These are phyloP conservation scores for Colletotrichum liriopes DNA, from an alignment of 2,329 filamentous ascomycete genomes.

Conservation along the genomic window DNA sequence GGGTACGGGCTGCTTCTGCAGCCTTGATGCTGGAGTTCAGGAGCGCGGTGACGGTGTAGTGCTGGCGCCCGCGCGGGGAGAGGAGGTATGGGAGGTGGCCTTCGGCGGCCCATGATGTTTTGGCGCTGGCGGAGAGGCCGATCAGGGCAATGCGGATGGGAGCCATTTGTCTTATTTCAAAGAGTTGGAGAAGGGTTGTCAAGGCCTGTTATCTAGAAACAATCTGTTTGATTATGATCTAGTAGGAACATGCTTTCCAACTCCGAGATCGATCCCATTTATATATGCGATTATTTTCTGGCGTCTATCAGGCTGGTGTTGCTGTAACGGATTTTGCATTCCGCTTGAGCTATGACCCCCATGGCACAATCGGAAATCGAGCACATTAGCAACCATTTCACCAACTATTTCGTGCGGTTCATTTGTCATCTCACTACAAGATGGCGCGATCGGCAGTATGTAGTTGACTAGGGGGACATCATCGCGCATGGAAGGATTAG, in stretches of 20 bases:
- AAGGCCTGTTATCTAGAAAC: not conserved
- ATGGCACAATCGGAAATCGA: not conserved
- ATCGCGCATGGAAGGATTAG: not conserved
- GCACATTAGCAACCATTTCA: constrained; percentile 11
- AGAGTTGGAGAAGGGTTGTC: not conserved
- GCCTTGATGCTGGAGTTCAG: constrained; percentile 65
- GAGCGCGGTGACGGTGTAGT: constrained; percentile 66
- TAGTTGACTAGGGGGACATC: constrained; percentile 6
- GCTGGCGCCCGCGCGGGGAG: constrained; percentile 58
- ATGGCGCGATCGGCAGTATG: not conserved
- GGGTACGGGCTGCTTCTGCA: constrained; percentile 59
- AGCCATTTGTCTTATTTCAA: not conserved
- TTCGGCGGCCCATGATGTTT: constrained; percentile 67
- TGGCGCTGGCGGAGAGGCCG: constrained; percentile 68
- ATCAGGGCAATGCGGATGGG: constrained; percentile 69
- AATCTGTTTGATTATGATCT: not conserved
- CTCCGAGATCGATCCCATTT: not conserved
- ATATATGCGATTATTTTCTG: not conserved
- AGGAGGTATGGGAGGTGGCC: constrained; percentile 74
- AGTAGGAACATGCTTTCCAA: not conserved
- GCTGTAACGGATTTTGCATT: not conserved
- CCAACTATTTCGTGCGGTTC: too few species aligned
- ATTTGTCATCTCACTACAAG: not conserved
- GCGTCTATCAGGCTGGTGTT: not conserved
- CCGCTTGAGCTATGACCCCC: constrained; percentile 3